phyloP scores from a whole-genome alignment of 2,329 filamentous ascomycete genomes.

The Myriosclerotinia duriaeana region DNA sequence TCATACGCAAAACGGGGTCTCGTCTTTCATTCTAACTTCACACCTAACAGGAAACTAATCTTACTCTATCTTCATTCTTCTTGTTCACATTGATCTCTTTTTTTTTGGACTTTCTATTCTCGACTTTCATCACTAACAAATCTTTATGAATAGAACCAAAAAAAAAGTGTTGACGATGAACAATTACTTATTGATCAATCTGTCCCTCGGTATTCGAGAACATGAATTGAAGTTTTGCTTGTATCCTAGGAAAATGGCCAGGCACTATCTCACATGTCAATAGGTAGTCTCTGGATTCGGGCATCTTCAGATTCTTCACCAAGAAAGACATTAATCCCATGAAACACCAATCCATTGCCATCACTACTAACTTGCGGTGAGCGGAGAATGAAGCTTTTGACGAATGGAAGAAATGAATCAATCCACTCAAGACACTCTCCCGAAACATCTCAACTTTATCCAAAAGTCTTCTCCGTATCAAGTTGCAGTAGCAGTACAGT shows the following conservation, averaged over 20 bases:
- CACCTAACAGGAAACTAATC: neutral
- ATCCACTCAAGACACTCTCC: neutral
- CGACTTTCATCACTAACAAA: neutral
- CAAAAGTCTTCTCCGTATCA: neutral
- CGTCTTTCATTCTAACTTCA: neutral
- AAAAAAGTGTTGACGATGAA: too few relatives aligned
- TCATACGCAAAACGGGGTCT: neutral
- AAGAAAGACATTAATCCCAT: neutral
- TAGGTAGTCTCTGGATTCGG: too few relatives aligned
- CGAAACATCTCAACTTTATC: neutral
- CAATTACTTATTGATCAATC: too few relatives aligned
- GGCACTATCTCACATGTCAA: too few relatives aligned
- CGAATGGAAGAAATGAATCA: neutral
- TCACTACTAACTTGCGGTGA: neutral
- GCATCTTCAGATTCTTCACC: too few relatives aligned
- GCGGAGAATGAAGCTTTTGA: neutral
- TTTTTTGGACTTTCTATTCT: neutral
- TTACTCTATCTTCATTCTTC: neutral
- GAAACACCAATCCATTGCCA: neutral
- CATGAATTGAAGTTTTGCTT: neutral
- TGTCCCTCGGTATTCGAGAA: neutral
- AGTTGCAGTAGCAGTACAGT: neutral
- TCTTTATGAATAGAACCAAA: too few relatives aligned
- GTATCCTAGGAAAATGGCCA: neutral
- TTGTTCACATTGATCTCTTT: neutral